Conservation (phyloP, 2,329 filamentous ascomycete species). For the Nothopassalora personata region DNA sequence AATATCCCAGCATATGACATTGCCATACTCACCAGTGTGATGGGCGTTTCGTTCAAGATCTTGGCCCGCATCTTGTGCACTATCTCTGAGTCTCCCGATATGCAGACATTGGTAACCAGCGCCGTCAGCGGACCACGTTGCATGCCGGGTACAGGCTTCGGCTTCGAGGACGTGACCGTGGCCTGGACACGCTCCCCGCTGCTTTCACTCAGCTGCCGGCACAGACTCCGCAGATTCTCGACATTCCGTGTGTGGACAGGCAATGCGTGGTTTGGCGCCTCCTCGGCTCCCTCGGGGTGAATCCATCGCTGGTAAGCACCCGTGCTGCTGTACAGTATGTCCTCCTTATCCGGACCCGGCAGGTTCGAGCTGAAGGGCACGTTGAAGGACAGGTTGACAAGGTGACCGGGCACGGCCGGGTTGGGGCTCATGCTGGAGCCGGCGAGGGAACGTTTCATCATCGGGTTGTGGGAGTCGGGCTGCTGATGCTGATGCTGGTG, state of each 20-base stretch:
- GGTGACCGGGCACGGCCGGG: conserved; percentile 66
- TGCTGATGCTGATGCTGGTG: conserved; percentile 14
- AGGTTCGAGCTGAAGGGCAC: conserved; percentile 92
- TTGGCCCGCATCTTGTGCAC: conserved; percentile 86
- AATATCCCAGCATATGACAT: conserved; percentile 3
- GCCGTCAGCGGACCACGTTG: conserved; percentile 47
- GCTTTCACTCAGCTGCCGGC: conserved; percentile 69
- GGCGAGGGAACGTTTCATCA: conserved; percentile 49
- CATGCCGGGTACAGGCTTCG: conserved; percentile 54
- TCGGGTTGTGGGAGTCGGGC: conserved; percentile 10
- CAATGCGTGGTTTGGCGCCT: conserved; percentile 77
- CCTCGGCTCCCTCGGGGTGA: conserved; percentile 81
- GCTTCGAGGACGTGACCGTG: conserved; percentile 74
- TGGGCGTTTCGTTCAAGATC: conserved; percentile 85
- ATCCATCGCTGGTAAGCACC: conserved; percentile 90
- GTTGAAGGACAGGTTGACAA: conserved; percentile 93
- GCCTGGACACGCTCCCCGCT: conserved; percentile 66
- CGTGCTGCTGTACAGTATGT: conserved; percentile 86
- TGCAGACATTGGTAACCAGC: conserved; percentile 74
- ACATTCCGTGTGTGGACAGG: conserved; percentile 90
- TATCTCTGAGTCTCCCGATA: conserved; percentile 79
- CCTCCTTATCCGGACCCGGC: conserved; percentile 84
- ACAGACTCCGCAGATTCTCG: conserved; percentile 70
- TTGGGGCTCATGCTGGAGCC: conserved; percentile 41
- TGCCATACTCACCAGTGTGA: conserved; percentile 69